phyloP scores from a whole-genome alignment of 371 early-diverging fungal genomes.

The Apophysomyces trapeziformis region DNA sequence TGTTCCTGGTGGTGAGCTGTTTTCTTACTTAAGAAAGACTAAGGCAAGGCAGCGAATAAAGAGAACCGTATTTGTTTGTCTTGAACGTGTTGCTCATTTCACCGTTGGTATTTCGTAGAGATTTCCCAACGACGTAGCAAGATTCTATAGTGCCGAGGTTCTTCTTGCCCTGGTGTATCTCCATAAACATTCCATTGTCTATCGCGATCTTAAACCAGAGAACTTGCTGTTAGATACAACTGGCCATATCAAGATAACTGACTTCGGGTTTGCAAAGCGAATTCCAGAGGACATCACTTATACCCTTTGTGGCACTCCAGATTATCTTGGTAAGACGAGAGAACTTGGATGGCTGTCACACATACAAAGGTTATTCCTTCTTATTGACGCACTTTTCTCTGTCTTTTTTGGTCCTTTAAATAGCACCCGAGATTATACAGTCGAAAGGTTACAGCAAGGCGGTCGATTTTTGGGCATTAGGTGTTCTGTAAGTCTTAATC shows the following conservation, averaged over 20 bases:
- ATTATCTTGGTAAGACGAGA: slow-evolving; percentile 69
- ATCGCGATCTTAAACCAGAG: slow-evolving; percentile 88
- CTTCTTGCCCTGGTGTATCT: slow-evolving; percentile 89
- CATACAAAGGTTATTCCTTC: background rate
- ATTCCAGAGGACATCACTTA: slow-evolving; percentile 62
- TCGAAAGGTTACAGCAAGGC: slow-evolving; percentile 94
- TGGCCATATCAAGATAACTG: slow-evolving; percentile 89
- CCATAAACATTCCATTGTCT: slow-evolving; percentile 76
- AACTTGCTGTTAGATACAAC: slow-evolving; percentile 75
- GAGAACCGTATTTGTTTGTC: slow-evolving; percentile 58
- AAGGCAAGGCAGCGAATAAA: slow-evolving; percentile 46
- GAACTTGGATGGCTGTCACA: slow-evolving; percentile 2
- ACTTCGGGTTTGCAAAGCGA: slow-evolving; percentile 90
- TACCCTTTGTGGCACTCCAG: slow-evolving; percentile 97
- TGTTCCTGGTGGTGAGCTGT: slow-evolving; percentile 94
- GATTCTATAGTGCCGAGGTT: slow-evolving; percentile 91
- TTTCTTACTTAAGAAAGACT: slow-evolving; percentile 69
- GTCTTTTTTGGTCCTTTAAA: background rate
- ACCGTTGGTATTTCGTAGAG: slow-evolving; percentile 58
- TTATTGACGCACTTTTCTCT: background rate
- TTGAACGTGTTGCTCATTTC: background rate
- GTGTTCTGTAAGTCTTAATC: slow-evolving; percentile 65
- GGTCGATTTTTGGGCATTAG: slow-evolving; percentile 98
- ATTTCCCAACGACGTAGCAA: slow-evolving; percentile 85
- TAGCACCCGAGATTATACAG: slow-evolving; percentile 96